Base-by-base conservation (phyloP, 345 rosid species). In the Eucalyptus globulus region DNA sequence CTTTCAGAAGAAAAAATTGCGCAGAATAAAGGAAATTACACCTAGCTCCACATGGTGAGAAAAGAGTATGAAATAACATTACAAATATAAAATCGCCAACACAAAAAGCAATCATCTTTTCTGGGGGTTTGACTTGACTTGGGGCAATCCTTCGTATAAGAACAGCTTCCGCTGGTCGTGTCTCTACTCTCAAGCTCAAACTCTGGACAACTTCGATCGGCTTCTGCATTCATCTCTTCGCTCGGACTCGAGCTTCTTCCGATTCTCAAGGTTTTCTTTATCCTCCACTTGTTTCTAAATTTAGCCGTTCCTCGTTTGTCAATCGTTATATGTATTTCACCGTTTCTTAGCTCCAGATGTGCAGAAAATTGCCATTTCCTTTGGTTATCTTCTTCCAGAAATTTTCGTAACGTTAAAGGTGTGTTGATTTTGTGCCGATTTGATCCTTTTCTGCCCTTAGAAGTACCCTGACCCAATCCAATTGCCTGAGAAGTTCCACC, bases 151-250 rank as follows among this genome's bases (percentile, higher is more conserved):
- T 22, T 56, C 60, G 4, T 22, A 56, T 8, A 6, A n/a, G n/a
- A 56, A 56, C 27, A 56, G 27, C 60, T 54, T 54, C 60, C 11
- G 12, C 60, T 54, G 60, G 60, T 26, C 7, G n/a, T 24, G 29
- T 58, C n/a, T 62, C 34, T 37, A 4, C 40, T 37, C 40, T 37
- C 40, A 37, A 37, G 40, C 40, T 37, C 40, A 37, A 37, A 62
- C 5, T 2, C 16, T 62, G 1, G 72, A 29, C 72, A 11, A 0
- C 4, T 14, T 29, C 8, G 31, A 60, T 1, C 31, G 4, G 67
- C 31, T 27, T 60, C 8, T 60, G 31, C 31, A 60, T 27, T 12
- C 16, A 7, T 29, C 72, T 62, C 34, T 62, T 62, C 14, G 0
- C 34, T 29, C 17, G 4, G 16, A 27, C 17, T 13, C 17, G 0